Base-by-base conservation (phyloP, 1,284 basidiomycete species). In the Sphagnurus paluster region DNA sequence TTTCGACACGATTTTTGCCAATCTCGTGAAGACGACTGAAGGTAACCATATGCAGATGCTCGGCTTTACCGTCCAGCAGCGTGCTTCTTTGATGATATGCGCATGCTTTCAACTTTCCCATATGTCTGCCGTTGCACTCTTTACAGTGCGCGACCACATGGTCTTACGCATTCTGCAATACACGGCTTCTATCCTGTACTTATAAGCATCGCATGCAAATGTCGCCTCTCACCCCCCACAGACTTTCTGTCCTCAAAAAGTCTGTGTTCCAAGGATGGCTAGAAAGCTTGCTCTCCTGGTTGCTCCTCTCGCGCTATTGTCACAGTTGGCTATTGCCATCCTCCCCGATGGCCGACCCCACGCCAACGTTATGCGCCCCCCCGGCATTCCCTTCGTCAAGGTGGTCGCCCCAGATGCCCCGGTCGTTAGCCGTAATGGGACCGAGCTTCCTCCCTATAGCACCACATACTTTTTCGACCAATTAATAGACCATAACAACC, bases 401-500 rank as follows among this genome's bases (percentile, higher is more conserved):
- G 24, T 58, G 24, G 51, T 56, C 19, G 48, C 51, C 29, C 42
- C 54, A 24, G 50, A 58, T 34, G 54, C 51, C 0, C 70, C 72
- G n/a, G 71, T 75, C 23, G 60, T 58, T n/a, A 72, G 69, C 49
- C 62, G 64, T 36, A 72, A 74, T 52, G 74, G 74, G 7, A 72
- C 68, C 1, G 46, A 58, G 21, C 61, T 77, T 29, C 74, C 75
- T 11, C 67, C 72, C 4, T 73, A 72, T 52, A 70, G 71, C 39
- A 80, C 75, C 0, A 73, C 74, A 2, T 88, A 84, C 64, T 68
- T 66, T 53, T 89, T 88, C 55, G 67, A 79, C 56, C 86, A 88
- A 59, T 67, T 87, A 50, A 83, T 87, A 44, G 85, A 89, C 64
- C 87, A 88, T 62, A 78, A 69, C 48, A 74, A 85, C 46, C 80